phyloP scores from a whole-genome alignment of 176 grass and related monocot species.

The Eleusine coracana region DNA sequence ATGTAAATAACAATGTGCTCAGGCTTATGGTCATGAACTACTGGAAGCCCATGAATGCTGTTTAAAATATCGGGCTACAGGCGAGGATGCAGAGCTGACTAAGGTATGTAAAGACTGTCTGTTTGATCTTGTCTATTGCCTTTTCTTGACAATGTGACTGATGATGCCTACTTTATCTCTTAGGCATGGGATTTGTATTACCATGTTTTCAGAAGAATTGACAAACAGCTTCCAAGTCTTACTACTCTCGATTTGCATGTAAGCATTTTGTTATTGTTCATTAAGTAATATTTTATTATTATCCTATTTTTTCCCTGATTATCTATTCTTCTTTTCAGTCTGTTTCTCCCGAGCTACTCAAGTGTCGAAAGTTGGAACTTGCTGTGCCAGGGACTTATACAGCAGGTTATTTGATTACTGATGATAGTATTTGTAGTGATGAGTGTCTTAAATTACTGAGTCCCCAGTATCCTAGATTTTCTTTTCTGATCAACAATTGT shows the following conservation, averaged over 20 bases:
- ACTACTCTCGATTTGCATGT: slow-evolving; percentile 90
- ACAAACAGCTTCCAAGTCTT: slow-evolving; percentile 98
- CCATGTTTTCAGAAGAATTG: slow-evolving; percentile 99
- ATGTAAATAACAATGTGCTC: slow-evolving; percentile 17
- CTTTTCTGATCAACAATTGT: slow-evolving; percentile 1
- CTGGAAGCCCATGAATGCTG: slow-evolving; percentile 92
- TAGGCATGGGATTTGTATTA: slow-evolving; percentile 99
- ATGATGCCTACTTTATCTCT: slow-evolving; percentile 32
- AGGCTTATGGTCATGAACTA: slow-evolving; percentile 96
- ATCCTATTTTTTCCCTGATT: slow-evolving; percentile 34
- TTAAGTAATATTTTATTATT: not conserved
- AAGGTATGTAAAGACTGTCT: slow-evolving; percentile 60
- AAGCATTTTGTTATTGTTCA: slow-evolving; percentile 50
- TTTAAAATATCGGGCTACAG: slow-evolving; percentile 75
- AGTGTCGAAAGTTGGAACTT: slow-evolving; percentile 87
- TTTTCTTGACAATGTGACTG: slow-evolving; percentile 28
- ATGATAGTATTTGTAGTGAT: not conserved
- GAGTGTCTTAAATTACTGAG: slow-evolving; percentile 9
- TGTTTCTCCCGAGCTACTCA: slow-evolving; percentile 97
- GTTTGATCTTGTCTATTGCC: slow-evolving; percentile 18
- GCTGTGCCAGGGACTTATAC: slow-evolving; percentile 97
- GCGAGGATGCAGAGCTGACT: slow-evolving; percentile 93
- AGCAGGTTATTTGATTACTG: slow-evolving; percentile 55
- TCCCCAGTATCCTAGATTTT: not conserved
- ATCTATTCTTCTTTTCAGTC: slow-evolving; percentile 60